Evolutionary conservation across 768 basidiomycete genomes (phyloP), one percentile per base, ranked within the genome.

Genomic region (Boletus bicolor): DNA sequence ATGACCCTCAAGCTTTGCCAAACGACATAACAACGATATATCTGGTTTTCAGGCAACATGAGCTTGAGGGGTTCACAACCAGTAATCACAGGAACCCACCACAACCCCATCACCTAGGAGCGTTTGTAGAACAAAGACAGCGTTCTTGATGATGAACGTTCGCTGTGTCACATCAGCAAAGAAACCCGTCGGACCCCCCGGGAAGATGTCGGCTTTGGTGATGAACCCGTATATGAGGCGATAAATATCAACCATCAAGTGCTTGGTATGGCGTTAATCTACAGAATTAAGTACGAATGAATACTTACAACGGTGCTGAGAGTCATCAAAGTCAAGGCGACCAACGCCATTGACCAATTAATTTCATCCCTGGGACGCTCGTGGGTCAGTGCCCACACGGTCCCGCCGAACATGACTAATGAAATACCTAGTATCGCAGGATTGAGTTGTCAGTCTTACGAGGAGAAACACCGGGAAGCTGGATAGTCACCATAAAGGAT

Each of bases 71-170:
- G 1, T 49, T 14, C 7, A 26, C 19, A 15, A 52, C 9, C 5
- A 5, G 15, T 6, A 9, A 34, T 10, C 9, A 37, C 34, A 43
- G n/a, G 19, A 24, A 44, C 42, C 6, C 12, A 64, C 62, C 49
- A 54, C 36, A 30, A 67, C 55, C 3, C 54, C 65, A 50, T 66
- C 65, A 21, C 62, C 59, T 17, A 66, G 51, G 11, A 67, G 36
- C 1, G 62, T 67, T 45, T 69, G 68, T n/a, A 69, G n/a, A 38
- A 54, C 41, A 12, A 68, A 72, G 12, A 68, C 54, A 0, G 43
- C 54, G 35, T 51, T 68, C 51, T 73, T 73, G 53, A 69, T 62
- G 24, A 74, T 47, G 48, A 71, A 72, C 1, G 71, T 68, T 19
- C 37, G 56, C 26, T 73, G 62, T 42, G 62, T 63, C 6, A 56